These are phyloP conservation scores for Plantago rigida DNA, from an alignment of 305 asterid species.

Conservation along the genomic window DNA sequence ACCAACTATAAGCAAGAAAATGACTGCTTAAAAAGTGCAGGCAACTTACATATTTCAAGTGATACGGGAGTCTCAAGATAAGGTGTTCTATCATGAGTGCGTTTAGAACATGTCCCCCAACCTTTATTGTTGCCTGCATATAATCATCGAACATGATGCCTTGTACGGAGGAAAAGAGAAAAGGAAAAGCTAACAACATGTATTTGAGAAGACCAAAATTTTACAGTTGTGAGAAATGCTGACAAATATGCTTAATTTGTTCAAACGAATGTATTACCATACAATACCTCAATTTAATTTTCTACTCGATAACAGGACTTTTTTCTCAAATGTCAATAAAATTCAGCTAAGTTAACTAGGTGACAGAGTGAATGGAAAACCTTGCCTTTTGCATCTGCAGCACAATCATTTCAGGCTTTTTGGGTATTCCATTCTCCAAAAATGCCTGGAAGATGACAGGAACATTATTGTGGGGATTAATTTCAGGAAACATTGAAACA, in stretches of 20 bases:
- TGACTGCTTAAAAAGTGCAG: not conserved
- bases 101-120: constrained; percentile 61
- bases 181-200: too few species aligned
- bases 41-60: constrained; percentile 57
- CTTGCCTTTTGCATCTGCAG: constrained; percentile 76
- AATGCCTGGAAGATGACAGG: constrained; percentile 43
- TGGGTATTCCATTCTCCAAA: constrained; percentile 73
- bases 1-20: not conserved
- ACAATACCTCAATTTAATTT: too few species aligned
- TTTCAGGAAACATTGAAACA: not conserved
- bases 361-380: constrained; percentile 10
- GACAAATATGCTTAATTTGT: too few species aligned
- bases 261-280: not conserved
- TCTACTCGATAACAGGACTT: too few species aligned
- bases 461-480: not conserved
- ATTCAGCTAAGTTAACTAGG: too few species aligned
- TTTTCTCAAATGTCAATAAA: too few species aligned
- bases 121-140: constrained; percentile 61
- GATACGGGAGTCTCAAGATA: constrained; percentile 80
- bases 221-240: too few species aligned
- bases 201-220: too few species aligned
- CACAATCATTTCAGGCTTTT: constrained; percentile 51
- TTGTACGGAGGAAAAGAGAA: too few species aligned
- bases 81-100: constrained; percentile 80
- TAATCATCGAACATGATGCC: not conserved